phyloP scores from a whole-genome alignment of 1,139 yeast genomes.

The Kodamaea fungicola region DNA sequence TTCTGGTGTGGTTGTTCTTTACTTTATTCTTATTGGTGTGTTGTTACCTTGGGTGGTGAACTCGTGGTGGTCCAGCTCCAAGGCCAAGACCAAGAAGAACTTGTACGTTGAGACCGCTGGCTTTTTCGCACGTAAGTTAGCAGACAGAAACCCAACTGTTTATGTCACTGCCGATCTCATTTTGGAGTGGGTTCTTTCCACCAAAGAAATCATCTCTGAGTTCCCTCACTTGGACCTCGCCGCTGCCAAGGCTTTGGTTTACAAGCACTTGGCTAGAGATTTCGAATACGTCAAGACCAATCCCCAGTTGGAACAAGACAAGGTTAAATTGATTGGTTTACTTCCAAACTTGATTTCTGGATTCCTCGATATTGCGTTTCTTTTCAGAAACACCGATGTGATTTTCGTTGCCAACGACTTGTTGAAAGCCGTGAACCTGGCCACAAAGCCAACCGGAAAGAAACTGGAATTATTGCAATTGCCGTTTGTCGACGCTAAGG shows the following conservation, averaged over 20 bases:
- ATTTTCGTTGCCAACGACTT: constrained; percentile 62
- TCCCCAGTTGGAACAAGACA: constrained; percentile 34
- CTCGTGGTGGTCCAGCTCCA: constrained; percentile 86
- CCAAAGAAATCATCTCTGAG: constrained; percentile 56
- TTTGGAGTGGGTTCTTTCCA: constrained; percentile 57
- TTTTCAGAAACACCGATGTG: constrained; percentile 71
- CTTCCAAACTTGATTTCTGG: constrained; percentile 70
- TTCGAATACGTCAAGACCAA: constrained; percentile 19
- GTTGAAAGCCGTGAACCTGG: constrained; percentile 74
- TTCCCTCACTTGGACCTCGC: constrained; percentile 38
- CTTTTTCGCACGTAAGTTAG: constrained; percentile 56
- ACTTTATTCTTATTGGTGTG: constrained; percentile 71
- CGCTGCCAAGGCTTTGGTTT: constrained; percentile 50
- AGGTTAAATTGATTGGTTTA: constrained; percentile 56
- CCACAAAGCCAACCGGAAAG: constrained; percentile 56
- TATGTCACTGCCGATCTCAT: constrained; percentile 59
- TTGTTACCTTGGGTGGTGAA: constrained; percentile 78
- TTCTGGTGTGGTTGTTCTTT: constrained; percentile 57
- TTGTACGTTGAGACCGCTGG: constrained; percentile 82
- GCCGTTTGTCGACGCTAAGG: constrained; percentile 59
- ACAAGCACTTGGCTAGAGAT: constrained; percentile 56
- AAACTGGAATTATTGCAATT: constrained; percentile 73
- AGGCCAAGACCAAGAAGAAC: constrained; percentile 78
- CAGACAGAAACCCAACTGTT: constrained; percentile 76
- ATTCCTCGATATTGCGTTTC: constrained; percentile 74